Base-by-base conservation (phyloP, 345 rosid genomes). In the Ceriops zippeliana region DNA sequence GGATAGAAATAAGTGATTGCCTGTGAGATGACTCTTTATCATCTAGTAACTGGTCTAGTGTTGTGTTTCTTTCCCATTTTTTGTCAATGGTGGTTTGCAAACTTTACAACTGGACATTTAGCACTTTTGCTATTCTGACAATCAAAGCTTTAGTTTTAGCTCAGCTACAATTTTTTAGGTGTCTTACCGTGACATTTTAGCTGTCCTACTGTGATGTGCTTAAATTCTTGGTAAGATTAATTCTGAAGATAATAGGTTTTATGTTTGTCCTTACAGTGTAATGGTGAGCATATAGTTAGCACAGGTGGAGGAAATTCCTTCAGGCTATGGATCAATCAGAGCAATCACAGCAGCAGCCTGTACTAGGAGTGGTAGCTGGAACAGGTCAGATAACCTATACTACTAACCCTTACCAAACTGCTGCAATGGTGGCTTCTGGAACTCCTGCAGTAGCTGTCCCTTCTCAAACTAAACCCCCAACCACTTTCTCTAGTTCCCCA, bases 251-350 rank as follows among this genome's bases (percentile, higher is more conserved):
- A 28, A 28, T n/a, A 28, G 65, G 27, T 74, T 30, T 52, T 61
- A 24, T 63, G 7, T 63, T 74, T 66, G 20, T 59, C 60, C 11
- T 67, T 66, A 52, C 66, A 80, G 84, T 20, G 26, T 8, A 73
- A 37, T 62, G 53, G 70, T 73, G 72, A 66, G 67, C 70, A 56
- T 63, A 59, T 73, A 74, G 69, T 57, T 11, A 38, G 32, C 58
- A 26, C 19, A 7, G 38, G 54, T 52, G 10, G 9, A 13, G 61
- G 60, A 65, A 37, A 52, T 15, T 62, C 57, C 19, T 17, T 27
- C 34, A 62, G 24, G 17, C 67, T 27, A 87, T 87, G 91, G 89
- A 87, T 73, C 91, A 85, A 67, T 66, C 82, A 16, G 86, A 82
- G 31, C 84, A 80, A 70, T 83, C 80, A 69, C 78, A 68, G 58